These are phyloP conservation scores for Diaporthe sp. DNA, from an alignment of 2,329 filamentous ascomycete species.

Conservation along the genomic window DNA sequence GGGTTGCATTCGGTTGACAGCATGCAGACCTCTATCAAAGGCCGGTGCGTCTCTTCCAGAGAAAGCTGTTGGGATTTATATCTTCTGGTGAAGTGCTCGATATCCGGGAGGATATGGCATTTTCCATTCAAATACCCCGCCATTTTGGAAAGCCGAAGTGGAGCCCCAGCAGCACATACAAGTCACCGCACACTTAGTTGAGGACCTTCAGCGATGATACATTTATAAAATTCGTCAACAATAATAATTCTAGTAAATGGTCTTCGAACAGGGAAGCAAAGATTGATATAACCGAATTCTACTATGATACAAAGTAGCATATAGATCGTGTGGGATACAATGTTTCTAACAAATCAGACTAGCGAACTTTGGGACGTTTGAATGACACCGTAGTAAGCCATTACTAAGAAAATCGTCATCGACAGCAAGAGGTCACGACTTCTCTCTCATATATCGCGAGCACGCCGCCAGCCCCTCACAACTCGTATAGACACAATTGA, in stretches of 20 bases:
- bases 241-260: not conserved
- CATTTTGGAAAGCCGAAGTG: not conserved
- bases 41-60: not conserved
- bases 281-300: not conserved
- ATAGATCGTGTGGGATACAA: not conserved
- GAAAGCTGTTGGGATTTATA: not conserved
- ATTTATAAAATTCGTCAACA: not conserved
- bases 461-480: not conserved
- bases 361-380: not conserved
- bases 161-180: no score
- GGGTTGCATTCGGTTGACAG: no score
- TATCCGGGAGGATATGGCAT: not conserved
- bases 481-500: not conserved
- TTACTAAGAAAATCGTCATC: slow-evolving; percentile 14
- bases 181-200: no score
- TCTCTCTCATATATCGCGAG: not conserved
- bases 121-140: not conserved
- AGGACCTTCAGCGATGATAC: not conserved
- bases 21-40: not conserved
- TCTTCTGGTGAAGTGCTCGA: not conserved
- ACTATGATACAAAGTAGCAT: no score
- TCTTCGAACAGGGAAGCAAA: not conserved
- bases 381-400: not conserved
- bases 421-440: not conserved
- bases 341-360: not conserved